Evolutionary conservation across 257 asterid genomes (phyloP), one percentile per base, ranked within the genome.

Genomic region (Solanum etuberosum): DNA sequence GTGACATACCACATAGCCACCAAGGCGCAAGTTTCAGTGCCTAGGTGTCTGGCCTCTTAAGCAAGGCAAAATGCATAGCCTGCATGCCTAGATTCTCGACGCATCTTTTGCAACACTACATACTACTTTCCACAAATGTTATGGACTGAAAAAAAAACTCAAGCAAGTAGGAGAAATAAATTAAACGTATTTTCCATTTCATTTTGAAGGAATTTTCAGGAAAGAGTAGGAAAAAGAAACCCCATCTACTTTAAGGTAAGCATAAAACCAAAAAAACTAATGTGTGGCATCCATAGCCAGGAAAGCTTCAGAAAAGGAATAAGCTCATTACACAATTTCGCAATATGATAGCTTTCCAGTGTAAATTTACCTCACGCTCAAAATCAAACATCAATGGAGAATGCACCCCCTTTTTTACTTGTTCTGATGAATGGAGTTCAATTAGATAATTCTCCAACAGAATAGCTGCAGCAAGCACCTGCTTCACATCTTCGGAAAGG

Each of bases 401-500:
- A 85, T 87, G 91, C 51, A 59, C 67, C 59, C 89, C 89, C 89
- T 87, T 91, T 67, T 89, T 94, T 89, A 88, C 73, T 85, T 90
- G 87, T 86, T 94, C 92, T 78, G 95, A 93, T 90, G 90, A 90
- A 90, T 90, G 93, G 78, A 94, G 93, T 87, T 92, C 90, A 85
- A 89, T 85, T 81, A 97, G 95, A 92, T 90, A 86, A 89, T 86
- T 90, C 92, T 97, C 99, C 91, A 97, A 89, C 57, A 88, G 91
- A 91, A 89, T 90, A 89, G 99, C 99, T 83, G 95, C 98, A 88
- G 98, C 94, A 88, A 97, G 99, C 87, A 95, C 98, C 86, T 88
- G 90, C 90, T 91, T 92, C 86, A 91, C 97, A 87, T 94, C 99
- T 90, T 93, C 96, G 43, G 92, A 91, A 89, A 93, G 92, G 90